Percentiles rank a stretch among this genome's conserved stretches.
Conservation (phyloP, 2,329 filamentous ascomycete genomes). For the Cytospora paraplurivora region DNA sequence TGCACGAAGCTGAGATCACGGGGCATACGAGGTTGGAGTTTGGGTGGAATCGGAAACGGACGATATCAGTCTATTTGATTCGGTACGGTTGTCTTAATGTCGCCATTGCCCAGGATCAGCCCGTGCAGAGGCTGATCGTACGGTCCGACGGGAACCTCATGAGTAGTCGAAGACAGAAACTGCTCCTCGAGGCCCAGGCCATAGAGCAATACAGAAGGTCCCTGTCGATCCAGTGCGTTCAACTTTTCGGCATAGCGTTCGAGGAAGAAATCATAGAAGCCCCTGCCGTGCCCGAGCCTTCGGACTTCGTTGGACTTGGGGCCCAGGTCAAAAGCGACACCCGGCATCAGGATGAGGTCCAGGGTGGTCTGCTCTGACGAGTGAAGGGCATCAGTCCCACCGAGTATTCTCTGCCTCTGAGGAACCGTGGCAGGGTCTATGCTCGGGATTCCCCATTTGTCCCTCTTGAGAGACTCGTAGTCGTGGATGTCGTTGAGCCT, state of each 20-base stretch:
- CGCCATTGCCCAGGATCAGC: conserved; percentile 71
- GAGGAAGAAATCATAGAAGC: conserved; percentile 95
- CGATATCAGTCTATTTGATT: conserved; percentile 51
- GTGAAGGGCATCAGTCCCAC: conserved; percentile 53
- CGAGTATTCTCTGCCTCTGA: conserved; percentile 72
- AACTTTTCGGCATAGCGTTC: conserved; percentile 64
- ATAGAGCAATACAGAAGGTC: conserved; percentile 56
- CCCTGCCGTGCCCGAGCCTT: conserved; percentile 89
- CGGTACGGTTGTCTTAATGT: conserved; percentile 46
- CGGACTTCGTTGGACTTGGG: conserved; percentile 57
- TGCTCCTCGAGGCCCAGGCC: conserved; percentile 88
- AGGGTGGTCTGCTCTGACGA: conserved; percentile 57
- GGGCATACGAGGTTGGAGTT: conserved; percentile 17
- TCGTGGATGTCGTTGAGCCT: conserved; percentile 72
- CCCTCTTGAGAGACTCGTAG: conserved; percentile 73
- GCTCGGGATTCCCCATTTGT: conserved; percentile 95
- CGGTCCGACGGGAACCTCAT: conserved; percentile 71
- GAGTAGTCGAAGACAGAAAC: conserved; percentile 62
- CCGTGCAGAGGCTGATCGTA: conserved; percentile 82
- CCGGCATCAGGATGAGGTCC: conserved; percentile 88
- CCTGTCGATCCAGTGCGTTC: conserved; percentile 35
- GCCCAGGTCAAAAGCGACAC: conserved; percentile 82
- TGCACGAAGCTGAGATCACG: conserved; percentile 10
- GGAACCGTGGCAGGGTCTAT: conserved; percentile 67
- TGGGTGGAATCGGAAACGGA: conserved; percentile 39